Evolutionary conservation across 352 stramenopile species (phyloP), one percentile per base, ranked within the genome.

Genomic region (Phytopythium sindhum): DNA sequence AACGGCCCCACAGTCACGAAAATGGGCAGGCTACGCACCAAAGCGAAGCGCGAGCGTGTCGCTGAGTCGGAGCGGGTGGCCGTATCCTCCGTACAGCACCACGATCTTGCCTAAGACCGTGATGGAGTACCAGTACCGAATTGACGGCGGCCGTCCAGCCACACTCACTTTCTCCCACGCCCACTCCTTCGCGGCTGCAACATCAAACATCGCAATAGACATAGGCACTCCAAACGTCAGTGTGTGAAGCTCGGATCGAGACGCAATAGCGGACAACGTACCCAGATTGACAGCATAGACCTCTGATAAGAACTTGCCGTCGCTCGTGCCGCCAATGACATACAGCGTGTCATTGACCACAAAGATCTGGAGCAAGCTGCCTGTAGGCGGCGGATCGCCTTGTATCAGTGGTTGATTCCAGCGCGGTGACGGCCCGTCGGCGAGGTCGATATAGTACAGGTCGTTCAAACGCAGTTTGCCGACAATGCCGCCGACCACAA

Each of bases 51-150:
- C 79, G 53, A 84, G 86, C 4, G 75, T 83, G 55, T 88, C 79
- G 21, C 69, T 68, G 23, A 88, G 74, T 11, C 79, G 74, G 35
- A 77, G 48, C 7, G 77, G 68, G 28, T 88, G 79, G 29, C 79
- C 77, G 44, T 88, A 88, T 41, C 79, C 79, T 48, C 79, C 79
- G 21, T 84, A 84, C 44, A 88, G 63, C 61, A 88, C 72, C 26
- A 69, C 68, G 45, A 86, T 73, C 14, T 58, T 75, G 24, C 73
- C 68, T 31, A 88, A 29, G 8, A 86, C 67, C 17, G 67, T 39
- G 42, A 86, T 53, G 2, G 79, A 88, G 63, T 88, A 84, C 79
- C 79, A 88, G 57, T 88, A 88, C 26, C 79, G 75, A 67, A 86
- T 88, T 9, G 77, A 86, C 19, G 77, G 79, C 31, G 68, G 75